Conservation (phyloP, 2,329 filamentous ascomycete genomes). For the Neonectria ditissima region DNA sequence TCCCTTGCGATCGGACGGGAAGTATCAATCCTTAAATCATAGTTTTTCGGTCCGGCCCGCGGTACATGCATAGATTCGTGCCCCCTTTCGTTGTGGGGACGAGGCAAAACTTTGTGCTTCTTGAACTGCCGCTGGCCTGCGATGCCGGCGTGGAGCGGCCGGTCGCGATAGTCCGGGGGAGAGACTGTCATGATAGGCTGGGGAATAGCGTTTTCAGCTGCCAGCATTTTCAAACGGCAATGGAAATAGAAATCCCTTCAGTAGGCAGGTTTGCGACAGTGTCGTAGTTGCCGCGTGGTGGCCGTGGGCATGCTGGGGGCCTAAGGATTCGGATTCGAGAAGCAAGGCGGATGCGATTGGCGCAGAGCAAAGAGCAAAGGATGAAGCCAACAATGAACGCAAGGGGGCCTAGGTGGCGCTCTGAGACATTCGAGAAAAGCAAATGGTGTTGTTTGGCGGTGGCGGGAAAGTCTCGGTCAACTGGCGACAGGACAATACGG, state of each 20-base stretch:
- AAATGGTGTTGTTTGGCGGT: conserved; percentile 31
- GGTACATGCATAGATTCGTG: conserved; percentile 41
- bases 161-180: conserved; percentile 45
- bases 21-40: conserved; percentile 47
- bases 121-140: conserved; percentile 56
- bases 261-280: conserved; percentile 41
- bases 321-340: conserved; percentile 29
- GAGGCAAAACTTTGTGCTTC: conserved; percentile 60
- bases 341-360: conserved; percentile 32
- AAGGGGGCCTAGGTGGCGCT: conserved; percentile 31
- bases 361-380: conserved; percentile 24
- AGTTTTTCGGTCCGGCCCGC: conserved; percentile 35
- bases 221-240: conserved; percentile 43
- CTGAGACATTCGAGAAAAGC: conserved; percentile 39
- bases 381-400: conserved; percentile 30
- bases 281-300: conserved; percentile 26
- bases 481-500: conserved; percentile 29
- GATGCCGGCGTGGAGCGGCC: conserved; percentile 43
- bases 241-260: conserved; percentile 21
- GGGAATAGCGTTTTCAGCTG: conserved; percentile 42
- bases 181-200: conserved; percentile 51
- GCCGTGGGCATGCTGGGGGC: conserved; percentile 44
- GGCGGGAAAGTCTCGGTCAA: conserved; percentile 27
- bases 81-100: conserved; percentile 45
- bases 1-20: conserved; percentile 34